A percentile compares a stretch with the other conserved stretches of the same genome.
These are phyloP conservation scores for Chrysoporthe austroafricana DNA, from an alignment of 2,329 filamentous ascomycete species.

Conservation along the genomic window DNA sequence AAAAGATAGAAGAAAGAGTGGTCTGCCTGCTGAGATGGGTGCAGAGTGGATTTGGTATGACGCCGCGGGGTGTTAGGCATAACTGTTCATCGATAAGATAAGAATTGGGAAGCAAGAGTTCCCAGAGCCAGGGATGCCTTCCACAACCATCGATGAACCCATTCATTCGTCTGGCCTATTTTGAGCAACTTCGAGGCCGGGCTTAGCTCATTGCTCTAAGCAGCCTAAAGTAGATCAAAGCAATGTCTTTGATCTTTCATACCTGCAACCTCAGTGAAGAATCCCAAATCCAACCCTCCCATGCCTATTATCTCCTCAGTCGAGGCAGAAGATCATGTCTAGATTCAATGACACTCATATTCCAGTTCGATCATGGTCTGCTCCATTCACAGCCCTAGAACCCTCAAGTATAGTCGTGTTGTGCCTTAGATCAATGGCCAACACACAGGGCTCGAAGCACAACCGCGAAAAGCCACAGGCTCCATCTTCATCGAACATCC, in stretches of 20 bases:
- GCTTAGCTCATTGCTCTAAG: too few relatives aligned
- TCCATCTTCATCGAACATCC: too few relatives aligned
- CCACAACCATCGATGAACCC: neutral
- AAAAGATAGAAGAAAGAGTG: neutral
- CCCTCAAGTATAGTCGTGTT: neutral
- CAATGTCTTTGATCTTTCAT: too few relatives aligned
- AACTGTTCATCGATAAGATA: conserved; percentile 9
- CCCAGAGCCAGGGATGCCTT: neutral
- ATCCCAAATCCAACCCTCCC: too few relatives aligned
- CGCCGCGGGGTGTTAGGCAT: conserved; percentile 7
- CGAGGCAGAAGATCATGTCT: neutral
- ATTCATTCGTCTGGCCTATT: too few relatives aligned
- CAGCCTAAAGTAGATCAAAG: too few relatives aligned
- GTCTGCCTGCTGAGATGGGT: neutral
- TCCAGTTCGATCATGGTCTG: neutral
- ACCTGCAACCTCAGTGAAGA: too few relatives aligned
- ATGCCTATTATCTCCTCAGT: neutral
- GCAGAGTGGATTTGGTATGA: neutral
- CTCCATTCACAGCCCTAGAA: neutral
- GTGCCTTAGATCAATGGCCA: too few relatives aligned
- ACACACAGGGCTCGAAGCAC: too few relatives aligned
- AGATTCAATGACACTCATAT: neutral
- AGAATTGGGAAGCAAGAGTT: neutral
- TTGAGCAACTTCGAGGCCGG: too few relatives aligned
- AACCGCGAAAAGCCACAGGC: too few relatives aligned